Evolutionary conservation across 192 early-diverging fungal genomes (phyloP), one percentile per base, ranked within the genome.

Genomic region (Linnemannia schmuckeri): DNA sequence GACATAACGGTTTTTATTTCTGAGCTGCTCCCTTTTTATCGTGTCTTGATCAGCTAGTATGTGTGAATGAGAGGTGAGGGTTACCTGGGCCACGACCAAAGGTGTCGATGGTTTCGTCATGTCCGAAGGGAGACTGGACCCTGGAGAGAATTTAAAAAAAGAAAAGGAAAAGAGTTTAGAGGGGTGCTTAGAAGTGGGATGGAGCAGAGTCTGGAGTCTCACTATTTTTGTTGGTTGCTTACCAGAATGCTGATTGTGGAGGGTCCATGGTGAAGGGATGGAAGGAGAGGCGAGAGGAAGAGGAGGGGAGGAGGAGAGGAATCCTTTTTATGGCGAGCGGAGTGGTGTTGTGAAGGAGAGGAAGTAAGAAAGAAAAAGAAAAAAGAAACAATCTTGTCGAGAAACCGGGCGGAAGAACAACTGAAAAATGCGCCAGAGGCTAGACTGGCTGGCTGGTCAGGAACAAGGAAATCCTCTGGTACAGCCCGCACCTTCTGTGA

Each of bases 211-310:
- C 1, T 57, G 24, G 54, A 24, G 1, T 20, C 33, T 27, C n/a
- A 63, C 8, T 66, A 30, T n/a, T 66, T 35, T 57, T 47, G 17
- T 55, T 24, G 47, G 38, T 38, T 47, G 33, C 46, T 13, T 76
- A 82, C 70, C 70, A 42, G 75, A 82, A 77, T 38, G 70, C 47
- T 9, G 81, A 42, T 41, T 82, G 81, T 37, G 69, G 69, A 30
- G 24, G 55, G 70, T 82, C 57, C 81, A 82, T 82, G 52, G 54
- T 69, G 8, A 54, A 46, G 3, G 20, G 37, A n/a, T 41, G n/a
- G 38, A n/a, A 33, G 4, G 10, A 30, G 30, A 52, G 70, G 18
- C 15, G 27, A 44, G 77, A 22, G 38, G n/a, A 42, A 42, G 38
- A 40, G 27, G 8, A 22, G 68, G 38, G 33, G 33, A 7, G 6